phyloP scores from a whole-genome alignment of 225 moss, liverwort and hornwort species.

The Takakia lepidozioides region DNA sequence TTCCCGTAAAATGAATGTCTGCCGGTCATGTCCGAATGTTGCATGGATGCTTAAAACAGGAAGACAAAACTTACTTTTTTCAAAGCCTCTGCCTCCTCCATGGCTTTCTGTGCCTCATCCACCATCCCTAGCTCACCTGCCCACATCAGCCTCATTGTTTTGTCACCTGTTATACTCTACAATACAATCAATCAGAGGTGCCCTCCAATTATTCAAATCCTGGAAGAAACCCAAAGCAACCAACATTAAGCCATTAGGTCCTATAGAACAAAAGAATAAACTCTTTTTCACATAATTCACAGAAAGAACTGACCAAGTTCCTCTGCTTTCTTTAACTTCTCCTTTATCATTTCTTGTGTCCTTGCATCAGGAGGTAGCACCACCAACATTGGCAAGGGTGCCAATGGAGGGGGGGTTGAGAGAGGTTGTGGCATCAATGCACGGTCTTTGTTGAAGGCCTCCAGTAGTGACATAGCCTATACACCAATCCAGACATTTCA shows the following conservation, averaged over 20 bases:
- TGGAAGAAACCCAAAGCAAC: constrained; percentile 3
- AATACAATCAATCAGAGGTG: too few species aligned
- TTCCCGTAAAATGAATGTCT: too few species aligned
- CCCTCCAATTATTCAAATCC: too few species aligned
- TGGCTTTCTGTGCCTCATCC: constrained; percentile 85
- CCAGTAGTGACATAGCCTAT: constrained; percentile 82
- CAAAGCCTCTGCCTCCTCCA: constrained; percentile 83
- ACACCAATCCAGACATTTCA: neutral
- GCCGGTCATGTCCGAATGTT: too few species aligned
- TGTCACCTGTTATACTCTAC: too few species aligned
- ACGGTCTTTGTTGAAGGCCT: constrained; percentile 92
- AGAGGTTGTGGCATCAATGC: constrained; percentile 93
- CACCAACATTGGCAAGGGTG: constrained; percentile 70
- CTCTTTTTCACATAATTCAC: neutral
- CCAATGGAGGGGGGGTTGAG: constrained; percentile 86
- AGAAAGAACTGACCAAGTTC: constrained; percentile 61
- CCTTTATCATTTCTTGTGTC: constrained; percentile 93
- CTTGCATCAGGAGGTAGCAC: constrained; percentile 78
- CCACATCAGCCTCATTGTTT: too few species aligned
- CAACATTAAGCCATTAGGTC: neutral
- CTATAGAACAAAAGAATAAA: constrained; percentile 6
- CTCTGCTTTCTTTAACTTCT: constrained; percentile 91
- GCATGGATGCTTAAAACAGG: too few species aligned
- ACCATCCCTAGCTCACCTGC: constrained; percentile 93
- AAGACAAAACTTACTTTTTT: constrained; percentile 39